These are phyloP conservation scores for Podaxis sp. DNA, from an alignment of 768 basidiomycete genomes.

Conservation along the genomic window DNA sequence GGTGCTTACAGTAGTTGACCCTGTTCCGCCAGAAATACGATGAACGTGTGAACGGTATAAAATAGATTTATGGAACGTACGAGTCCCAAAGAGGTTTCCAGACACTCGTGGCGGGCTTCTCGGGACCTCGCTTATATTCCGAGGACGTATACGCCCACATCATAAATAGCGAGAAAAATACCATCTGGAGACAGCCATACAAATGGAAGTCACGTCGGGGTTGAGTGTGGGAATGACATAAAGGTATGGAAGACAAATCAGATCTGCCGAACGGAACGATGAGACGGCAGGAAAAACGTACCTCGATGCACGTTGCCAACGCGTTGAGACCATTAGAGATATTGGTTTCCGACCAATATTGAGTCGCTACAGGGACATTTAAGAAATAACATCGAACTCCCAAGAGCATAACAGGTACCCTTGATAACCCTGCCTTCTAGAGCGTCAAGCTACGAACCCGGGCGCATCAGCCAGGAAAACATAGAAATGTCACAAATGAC, in stretches of 20 bases:
- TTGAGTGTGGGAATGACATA: not conserved
- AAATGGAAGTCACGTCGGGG: conserved; percentile 5
- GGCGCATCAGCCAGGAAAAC: not conserved
- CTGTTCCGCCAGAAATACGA: conserved; percentile 17
- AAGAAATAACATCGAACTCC: not conserved
- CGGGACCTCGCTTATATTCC: conserved; percentile 59
- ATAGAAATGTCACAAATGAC: not conserved
- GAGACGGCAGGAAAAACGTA: conserved; percentile 26
- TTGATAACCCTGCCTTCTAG: conserved; percentile 72
- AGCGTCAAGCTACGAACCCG: conserved; percentile 50
- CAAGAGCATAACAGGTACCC: conserved; percentile 32
- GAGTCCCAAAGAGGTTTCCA: conserved; percentile 76
- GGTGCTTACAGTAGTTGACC: conserved; percentile 30
- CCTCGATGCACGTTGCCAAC: conserved; percentile 82
- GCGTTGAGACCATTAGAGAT: conserved; percentile 84
- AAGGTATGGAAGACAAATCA: not conserved
- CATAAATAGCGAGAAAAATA: conserved; percentile 76
- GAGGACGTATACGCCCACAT: conserved; percentile 77
- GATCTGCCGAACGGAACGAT: conserved; percentile 2
- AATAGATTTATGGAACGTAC: conserved; percentile 35
- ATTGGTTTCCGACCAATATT: conserved; percentile 83
- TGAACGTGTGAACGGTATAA: not conserved
- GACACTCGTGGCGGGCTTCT: conserved; percentile 47
- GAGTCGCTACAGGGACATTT: conserved; percentile 45
- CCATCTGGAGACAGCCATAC: conserved; percentile 55